Percentiles rank a stretch among this genome's conserved stretches.
Evolutionary conservation across 2,329 filamentous ascomycete species (phyloP).

Genomic region (Zasmidium citrigriseum): DNA sequence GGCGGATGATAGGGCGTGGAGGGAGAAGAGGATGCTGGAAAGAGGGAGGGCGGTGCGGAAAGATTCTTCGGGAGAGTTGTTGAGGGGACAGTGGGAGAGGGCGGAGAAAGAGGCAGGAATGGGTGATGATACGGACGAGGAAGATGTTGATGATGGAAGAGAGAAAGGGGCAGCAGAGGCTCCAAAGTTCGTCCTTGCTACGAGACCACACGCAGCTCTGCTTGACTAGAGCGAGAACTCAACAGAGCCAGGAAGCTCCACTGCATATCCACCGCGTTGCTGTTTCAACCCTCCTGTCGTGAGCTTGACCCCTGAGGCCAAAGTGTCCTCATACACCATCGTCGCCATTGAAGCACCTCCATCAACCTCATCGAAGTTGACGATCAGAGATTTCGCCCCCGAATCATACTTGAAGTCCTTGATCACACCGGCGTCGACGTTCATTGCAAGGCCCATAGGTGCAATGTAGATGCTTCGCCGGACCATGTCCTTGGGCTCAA

Average conservation of each 20-base stretch:
- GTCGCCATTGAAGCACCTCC: background rate
- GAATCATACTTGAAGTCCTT: slow-evolving; percentile 39
- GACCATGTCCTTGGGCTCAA: slow-evolving; percentile 50
- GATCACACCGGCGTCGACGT: slow-evolving; percentile 49
- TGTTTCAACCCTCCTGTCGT: background rate
- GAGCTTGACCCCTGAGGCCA: slow-evolving; percentile 3
- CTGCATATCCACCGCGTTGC: background rate
- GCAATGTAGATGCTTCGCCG: slow-evolving; percentile 53
- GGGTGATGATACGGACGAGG: background rate
- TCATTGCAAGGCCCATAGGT: slow-evolving; percentile 44
- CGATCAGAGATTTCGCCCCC: slow-evolving; percentile 29
- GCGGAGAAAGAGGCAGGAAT: background rate
- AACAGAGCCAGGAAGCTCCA: background rate
- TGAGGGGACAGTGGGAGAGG: background rate
- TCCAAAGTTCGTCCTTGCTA: background rate
- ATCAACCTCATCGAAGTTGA: slow-evolving; percentile 8
- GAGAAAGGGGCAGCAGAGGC: background rate
- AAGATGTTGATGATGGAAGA: background rate
- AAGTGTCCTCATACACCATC: slow-evolving; percentile 7
- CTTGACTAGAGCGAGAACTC: too few relatives aligned
- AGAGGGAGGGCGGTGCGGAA: background rate
- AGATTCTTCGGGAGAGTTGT: background rate
- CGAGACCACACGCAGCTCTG: background rate
- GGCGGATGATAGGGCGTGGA: background rate
- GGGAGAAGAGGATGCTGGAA: background rate